phyloP scores from a whole-genome alignment of 2,329 filamentous ascomycete genomes.

The Mycosphaerelloides madeirae region DNA sequence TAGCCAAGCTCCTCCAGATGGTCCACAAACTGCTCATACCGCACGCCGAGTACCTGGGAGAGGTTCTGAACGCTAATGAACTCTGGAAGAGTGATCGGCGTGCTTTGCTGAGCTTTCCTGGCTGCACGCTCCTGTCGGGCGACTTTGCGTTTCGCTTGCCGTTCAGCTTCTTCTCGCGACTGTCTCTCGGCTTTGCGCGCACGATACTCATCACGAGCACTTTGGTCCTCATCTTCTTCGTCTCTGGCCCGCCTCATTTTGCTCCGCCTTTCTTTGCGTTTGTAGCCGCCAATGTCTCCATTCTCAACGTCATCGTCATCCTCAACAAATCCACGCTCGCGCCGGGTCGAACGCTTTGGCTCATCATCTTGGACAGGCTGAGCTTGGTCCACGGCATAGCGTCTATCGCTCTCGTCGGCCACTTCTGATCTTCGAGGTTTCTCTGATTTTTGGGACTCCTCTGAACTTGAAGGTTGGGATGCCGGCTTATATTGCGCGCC shows the following conservation, averaged over 20 bases:
- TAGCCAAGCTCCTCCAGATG: slow-evolving; percentile 85
- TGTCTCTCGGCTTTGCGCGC: slow-evolving; percentile 21
- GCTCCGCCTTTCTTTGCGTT: slow-evolving; percentile 11
- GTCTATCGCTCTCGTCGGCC: no score
- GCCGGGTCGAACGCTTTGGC: no score
- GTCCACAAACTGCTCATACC: slow-evolving; percentile 63
- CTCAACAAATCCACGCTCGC: background rate
- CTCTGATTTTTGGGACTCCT: no score
- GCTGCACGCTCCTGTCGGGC: slow-evolving; percentile 24
- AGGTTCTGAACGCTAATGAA: slow-evolving; percentile 86
- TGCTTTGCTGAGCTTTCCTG: slow-evolving; percentile 38
- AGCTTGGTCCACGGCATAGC: no score
- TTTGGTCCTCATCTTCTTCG: slow-evolving; percentile 26
- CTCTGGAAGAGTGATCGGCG: slow-evolving; percentile 74
- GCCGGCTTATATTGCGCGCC: no score
- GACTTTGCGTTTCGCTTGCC: slow-evolving; percentile 20
- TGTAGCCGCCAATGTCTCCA: background rate
- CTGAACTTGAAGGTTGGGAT: no score
- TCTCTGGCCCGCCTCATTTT: slow-evolving; percentile 21
- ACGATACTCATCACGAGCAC: slow-evolving; percentile 24
- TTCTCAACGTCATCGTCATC: slow-evolving; percentile 1
- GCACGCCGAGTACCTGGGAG: slow-evolving; percentile 68
- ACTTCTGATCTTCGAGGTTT: no score
- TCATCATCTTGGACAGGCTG: no score
- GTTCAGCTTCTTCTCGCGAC: slow-evolving; percentile 17